These are phyloP conservation scores for Amanita exitialis DNA, from an alignment of 768 basidiomycete genomes.

Conservation along the genomic window DNA sequence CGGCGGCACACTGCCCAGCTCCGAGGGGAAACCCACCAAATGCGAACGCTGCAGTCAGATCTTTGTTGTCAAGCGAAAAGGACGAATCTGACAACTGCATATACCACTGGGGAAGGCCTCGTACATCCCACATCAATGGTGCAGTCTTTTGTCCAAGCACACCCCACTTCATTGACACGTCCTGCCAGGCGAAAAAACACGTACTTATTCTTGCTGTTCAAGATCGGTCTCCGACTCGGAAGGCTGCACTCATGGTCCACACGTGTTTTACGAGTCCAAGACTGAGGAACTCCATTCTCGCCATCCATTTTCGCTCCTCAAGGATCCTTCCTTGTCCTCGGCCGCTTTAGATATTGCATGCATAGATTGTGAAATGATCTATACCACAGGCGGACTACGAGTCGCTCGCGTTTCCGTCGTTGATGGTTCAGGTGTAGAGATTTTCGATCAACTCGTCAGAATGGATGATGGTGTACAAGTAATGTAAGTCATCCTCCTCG, in stretches of 20 bases:
- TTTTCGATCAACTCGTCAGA: constrained; percentile 76
- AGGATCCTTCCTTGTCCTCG: constrained; percentile 14
- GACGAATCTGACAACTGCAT: constrained; percentile 55
- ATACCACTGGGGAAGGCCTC: constrained; percentile 76
- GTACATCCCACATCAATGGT: constrained; percentile 59
- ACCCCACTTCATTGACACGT: constrained; percentile 5
- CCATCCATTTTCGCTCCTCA: constrained; percentile 55
- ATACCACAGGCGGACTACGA: constrained; percentile 87
- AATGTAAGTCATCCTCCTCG: constrained; percentile 37
- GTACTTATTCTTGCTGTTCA: constrained; percentile 78
- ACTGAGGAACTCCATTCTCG: constrained; percentile 59
- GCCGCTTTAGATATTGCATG: constrained; percentile 67
- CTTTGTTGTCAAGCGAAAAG: constrained; percentile 55
- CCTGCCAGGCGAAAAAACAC: constrained; percentile 51
- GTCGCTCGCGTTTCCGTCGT: constrained; percentile 88
- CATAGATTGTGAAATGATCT: constrained; percentile 95
- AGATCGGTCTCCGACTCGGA: constrained; percentile 41
- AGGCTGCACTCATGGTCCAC: constrained; percentile 72
- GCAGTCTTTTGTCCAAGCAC: background rate
- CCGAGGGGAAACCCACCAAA: constrained; percentile 47
- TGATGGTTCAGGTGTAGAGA: constrained; percentile 57
- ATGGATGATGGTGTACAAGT: constrained; percentile 77
- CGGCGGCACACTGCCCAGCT: constrained; percentile 56
- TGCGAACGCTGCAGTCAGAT: constrained; percentile 76
- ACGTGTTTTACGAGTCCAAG: constrained; percentile 83